Evolutionary conservation across 306 rosid genomes (phyloP).

Genomic region (Prunus fruticosa): DNA sequence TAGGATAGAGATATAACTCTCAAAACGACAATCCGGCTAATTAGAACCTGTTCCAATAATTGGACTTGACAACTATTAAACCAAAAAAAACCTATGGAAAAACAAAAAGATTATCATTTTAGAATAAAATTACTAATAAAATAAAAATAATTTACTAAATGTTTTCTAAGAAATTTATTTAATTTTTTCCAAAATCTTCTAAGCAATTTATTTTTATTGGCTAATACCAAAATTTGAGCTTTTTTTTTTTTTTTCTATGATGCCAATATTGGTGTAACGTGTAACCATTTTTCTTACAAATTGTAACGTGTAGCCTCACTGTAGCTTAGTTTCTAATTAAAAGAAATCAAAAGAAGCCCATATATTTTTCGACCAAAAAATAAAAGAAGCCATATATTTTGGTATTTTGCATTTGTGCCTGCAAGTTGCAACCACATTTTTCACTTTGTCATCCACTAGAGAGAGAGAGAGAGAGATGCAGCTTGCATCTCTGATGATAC

Average conservation of each 20-base stretch:
- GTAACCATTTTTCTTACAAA: no score
- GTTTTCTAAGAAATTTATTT: no score
- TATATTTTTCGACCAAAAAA: not conserved
- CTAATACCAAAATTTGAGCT: no score
- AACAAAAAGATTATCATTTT: not conserved
- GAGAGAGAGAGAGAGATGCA: constrained; percentile 32
- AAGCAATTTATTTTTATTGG: no score
- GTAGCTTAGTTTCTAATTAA: no score
- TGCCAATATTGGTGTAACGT: no score
- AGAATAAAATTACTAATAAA: not conserved
- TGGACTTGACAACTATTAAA: not conserved
- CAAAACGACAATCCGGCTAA: not conserved
- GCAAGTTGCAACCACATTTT: not conserved
- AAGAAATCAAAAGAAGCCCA: no score
- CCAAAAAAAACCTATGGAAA: not conserved
- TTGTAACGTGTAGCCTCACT: no score
- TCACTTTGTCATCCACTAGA: not conserved
- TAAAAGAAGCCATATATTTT: not conserved
- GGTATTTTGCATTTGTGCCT: not conserved
- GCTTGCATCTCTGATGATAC: constrained; percentile 28
- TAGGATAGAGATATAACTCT: not conserved
- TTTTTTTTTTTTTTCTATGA: no score
- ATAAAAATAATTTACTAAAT: no score
- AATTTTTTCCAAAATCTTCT: no score
- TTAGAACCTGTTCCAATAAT: not conserved